Percentiles rank a stretch among this genome's conserved stretches.
phyloP scores from a whole-genome alignment of 140 eudicot genomes.

The Ambrosia hybrid region DNA sequence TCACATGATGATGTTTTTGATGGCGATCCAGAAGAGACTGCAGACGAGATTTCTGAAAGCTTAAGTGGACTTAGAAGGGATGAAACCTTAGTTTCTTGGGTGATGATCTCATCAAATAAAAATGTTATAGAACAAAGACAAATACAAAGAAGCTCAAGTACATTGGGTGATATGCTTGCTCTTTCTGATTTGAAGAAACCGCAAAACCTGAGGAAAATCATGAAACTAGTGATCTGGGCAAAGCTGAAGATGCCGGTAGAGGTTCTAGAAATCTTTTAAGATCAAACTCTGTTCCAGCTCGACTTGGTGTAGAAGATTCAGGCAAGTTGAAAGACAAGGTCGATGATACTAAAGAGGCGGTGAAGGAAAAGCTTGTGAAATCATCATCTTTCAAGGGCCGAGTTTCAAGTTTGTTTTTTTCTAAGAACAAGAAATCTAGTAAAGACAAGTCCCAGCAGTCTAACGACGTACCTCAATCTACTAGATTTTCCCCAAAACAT shows the following conservation, averaged over 20 bases:
- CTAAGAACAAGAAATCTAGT: conserved; percentile 59
- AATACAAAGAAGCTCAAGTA: conserved; percentile 76
- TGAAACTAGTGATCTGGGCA: conserved; percentile 29
- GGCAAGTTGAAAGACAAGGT: conserved; percentile 31
- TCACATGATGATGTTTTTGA: conserved; percentile 42
- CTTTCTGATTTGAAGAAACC: conserved; percentile 75
- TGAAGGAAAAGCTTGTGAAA: conserved; percentile 49
- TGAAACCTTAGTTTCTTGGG: conserved; percentile 74
- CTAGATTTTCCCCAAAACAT: conserved; percentile 30
- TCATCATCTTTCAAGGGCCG: conserved; percentile 64
- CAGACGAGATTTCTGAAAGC: conserved; percentile 57
- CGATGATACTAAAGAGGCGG: conserved; percentile 43
- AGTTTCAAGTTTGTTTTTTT: conserved; percentile 82
- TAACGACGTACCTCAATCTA: conserved; percentile 41
- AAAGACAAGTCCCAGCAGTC: conserved; percentile 54
- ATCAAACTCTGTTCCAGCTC: conserved; percentile 79
- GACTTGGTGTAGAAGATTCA: conserved; percentile 35
- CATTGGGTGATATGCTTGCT: conserved; percentile 98
- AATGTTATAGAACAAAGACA: conserved; percentile 57
- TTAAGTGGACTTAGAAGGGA: conserved; percentile 60
- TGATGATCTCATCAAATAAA: conserved; percentile 72
- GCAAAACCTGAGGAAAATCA: conserved; percentile 32
- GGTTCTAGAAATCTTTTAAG: conserved; percentile 57
- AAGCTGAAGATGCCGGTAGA: conserved; percentile 29
- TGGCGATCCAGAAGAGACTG: conserved; percentile 53